Evolutionary conservation across 2,329 filamentous ascomycete genomes (phyloP).

Genomic region (Leptoxyphium fumago): DNA sequence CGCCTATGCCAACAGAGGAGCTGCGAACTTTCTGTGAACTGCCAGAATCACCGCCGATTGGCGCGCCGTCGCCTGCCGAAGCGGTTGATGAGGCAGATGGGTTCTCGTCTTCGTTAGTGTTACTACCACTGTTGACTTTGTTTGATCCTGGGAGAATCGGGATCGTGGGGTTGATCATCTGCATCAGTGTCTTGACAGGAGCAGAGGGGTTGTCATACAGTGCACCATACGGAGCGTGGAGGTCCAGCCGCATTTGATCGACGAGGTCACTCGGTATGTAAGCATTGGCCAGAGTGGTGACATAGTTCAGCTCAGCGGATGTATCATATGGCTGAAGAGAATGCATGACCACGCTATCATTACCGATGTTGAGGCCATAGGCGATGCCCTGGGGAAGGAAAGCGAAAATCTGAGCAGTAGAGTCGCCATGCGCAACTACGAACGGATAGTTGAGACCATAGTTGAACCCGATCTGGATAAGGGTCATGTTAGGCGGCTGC

Average conservation of each 20-base stretch:
- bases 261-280: conserved; percentile 31
- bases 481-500: conserved; percentile 47
- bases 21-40: conserved; percentile 45
- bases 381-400: conserved; percentile 59
- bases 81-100: conserved; percentile 20
- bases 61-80: conserved; percentile 31
- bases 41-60: conserved; percentile 34
- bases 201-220: conserved; percentile 57
- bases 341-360: conserved; percentile 47
- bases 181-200: conserved; percentile 52
- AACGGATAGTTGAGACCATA: conserved; percentile 72
- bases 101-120: conserved; percentile 27
- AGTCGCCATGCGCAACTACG: conserved; percentile 54
- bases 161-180: conserved; percentile 72
- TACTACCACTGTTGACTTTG: conserved; percentile 24
- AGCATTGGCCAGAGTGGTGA: conserved; percentile 58
- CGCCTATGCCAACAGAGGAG: conserved; percentile 54
- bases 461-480: conserved; percentile 76
- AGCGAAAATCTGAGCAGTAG: conserved; percentile 72
- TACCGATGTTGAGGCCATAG: conserved; percentile 41
- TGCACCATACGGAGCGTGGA: conserved; percentile 55
- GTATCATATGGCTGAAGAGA: conserved; percentile 68
- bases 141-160: conserved; percentile 43
- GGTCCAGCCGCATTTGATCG: conserved; percentile 48
- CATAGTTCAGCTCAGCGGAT: conserved; percentile 51